phyloP scores from a whole-genome alignment of 768 basidiomycete species.

The Tylopilus sp. region DNA sequence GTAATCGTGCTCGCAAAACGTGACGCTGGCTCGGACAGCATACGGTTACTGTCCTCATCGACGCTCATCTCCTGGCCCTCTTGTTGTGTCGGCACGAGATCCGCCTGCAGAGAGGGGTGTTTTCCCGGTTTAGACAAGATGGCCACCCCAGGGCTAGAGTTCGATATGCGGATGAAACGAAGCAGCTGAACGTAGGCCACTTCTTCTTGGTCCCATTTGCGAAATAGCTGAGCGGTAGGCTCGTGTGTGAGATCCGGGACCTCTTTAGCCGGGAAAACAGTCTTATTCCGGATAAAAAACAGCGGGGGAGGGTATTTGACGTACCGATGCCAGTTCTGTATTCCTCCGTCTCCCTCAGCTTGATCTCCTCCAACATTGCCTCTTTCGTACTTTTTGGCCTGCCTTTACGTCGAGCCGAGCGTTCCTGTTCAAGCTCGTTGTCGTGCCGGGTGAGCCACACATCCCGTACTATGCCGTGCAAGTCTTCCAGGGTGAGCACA shows the following conservation, averaged over 20 bases:
- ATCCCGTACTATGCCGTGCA: slow-evolving; percentile 62
- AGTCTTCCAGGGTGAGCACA: slow-evolving; percentile 55
- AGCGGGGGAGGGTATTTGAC: slow-evolving; percentile 17
- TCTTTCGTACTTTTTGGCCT: slow-evolving; percentile 72
- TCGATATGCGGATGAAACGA: slow-evolving; percentile 74
- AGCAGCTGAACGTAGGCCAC: slow-evolving; percentile 65
- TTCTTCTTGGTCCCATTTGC: slow-evolving; percentile 77
- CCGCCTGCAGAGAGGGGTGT: slow-evolving; percentile 38
- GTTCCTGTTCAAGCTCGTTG: slow-evolving; percentile 59
- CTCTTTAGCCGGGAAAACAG: slow-evolving; percentile 47
- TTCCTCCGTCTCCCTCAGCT: slow-evolving; percentile 61
- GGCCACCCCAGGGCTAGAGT: slow-evolving; percentile 42
- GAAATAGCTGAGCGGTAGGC: slow-evolving; percentile 66
- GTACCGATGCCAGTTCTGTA: slow-evolving; percentile 81
- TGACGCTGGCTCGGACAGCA: slow-evolving; percentile 26
- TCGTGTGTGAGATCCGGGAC: slow-evolving; percentile 74
- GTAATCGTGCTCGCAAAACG: slow-evolving; percentile 38
- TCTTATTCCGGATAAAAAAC: not conserved
- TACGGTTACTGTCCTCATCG: slow-evolving; percentile 24
- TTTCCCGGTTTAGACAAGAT: slow-evolving; percentile 61
- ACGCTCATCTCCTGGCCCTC: slow-evolving; percentile 28
- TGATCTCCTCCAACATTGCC: slow-evolving; percentile 64
- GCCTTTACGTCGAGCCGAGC: slow-evolving; percentile 61
- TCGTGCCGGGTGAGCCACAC: slow-evolving; percentile 77
- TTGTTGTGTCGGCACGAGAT: slow-evolving; percentile 2